These are phyloP conservation scores for Penicillium sclerotigenum DNA, from an alignment of 2,329 filamentous ascomycete species.

Conservation along the genomic window DNA sequence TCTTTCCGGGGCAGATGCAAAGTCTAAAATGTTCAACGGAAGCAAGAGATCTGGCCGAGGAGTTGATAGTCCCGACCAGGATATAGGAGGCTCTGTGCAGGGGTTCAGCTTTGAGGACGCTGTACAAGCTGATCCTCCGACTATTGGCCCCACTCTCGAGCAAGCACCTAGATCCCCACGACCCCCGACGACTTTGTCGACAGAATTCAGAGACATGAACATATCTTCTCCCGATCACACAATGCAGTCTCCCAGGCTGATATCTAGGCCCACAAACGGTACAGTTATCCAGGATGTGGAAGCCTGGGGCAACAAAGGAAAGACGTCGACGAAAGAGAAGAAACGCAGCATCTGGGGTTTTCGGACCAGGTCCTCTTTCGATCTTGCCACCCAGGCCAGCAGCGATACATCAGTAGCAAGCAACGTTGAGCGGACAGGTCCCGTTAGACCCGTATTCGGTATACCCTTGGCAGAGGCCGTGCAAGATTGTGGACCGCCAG, in stretches of 20 bases:
- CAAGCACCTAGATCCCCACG: constrained; percentile 35
- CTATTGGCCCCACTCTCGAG: constrained; percentile 46
- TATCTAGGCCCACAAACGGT: constrained; percentile 82
- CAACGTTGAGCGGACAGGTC: constrained; percentile 50
- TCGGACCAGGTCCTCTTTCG: constrained; percentile 68
- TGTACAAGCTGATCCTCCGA: constrained; percentile 56
- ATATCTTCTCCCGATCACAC: constrained; percentile 28
- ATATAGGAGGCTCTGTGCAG: constrained; percentile 40
- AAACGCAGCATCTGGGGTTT: constrained; percentile 70
- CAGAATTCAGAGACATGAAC: constrained; percentile 29
- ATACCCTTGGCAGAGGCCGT: constrained; percentile 83
- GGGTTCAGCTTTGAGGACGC: constrained; percentile 57
- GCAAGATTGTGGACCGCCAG: constrained; percentile 68
- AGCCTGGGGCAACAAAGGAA: constrained; percentile 77
- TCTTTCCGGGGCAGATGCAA: constrained; percentile 16
- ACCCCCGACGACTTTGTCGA: constrained; percentile 27
- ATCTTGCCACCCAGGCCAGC: constrained; percentile 44
- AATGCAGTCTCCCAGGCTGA: constrained; percentile 51
- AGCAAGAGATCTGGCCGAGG: constrained; percentile 32
- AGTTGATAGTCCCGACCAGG: constrained; percentile 40
- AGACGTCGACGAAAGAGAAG: constrained; percentile 69
- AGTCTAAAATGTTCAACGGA: constrained; percentile 26
- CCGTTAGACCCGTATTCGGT: constrained; percentile 74
- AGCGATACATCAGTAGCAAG: constrained; percentile 45
- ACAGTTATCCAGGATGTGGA: constrained; percentile 77